Evolutionary conservation across 805 yeast genomes (phyloP), one percentile per base, ranked within the genome.

Genomic region (Kurtzmaniella cleridarum): DNA sequence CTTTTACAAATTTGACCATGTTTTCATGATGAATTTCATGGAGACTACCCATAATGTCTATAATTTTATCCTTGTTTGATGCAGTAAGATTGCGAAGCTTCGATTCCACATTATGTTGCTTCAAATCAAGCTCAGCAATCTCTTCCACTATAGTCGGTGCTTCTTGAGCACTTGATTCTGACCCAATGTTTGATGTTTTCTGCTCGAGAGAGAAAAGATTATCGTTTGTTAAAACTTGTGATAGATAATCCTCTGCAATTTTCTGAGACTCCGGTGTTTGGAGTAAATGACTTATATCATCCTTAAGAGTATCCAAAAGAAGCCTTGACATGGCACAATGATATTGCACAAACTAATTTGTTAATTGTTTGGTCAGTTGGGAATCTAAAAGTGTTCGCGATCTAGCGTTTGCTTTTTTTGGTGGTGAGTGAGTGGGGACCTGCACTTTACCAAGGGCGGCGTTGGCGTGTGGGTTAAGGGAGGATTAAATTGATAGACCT

Each of bases 71-170:
- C 14, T 82, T 60, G 39, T 68, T 60, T 9, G 49, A 46, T 42
- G 62, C 59, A 9, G 71, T 59, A 18, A 64, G 55, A 32, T 66
- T 63, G 5, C 69, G 64, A 32, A 82, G 54, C 43, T 72, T 56
- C 3, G 59, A 50, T 43, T 79, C 82, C 14, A 76, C 51, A 1
- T 58, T 53, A 15, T 79, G 59, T 44, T 75, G 76, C n/a, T 65
- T 45, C 20, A 76, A 74, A 47, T 82, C 88, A 27, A 82, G 57
- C 50, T 84, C 91, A 0, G 90, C 90, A 32, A 84, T 79, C 51
- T 81, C 89, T 46, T 82, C 37, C 34, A 32, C 15, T 12, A 27
- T 32, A 17, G 23, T 36, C 23, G 11, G 30, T 24, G n/a, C 20
- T 31, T 18, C 20, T 15, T 26, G 18, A 4, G 9, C 27, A 23